Conservation (phyloP, 306 rosid species). For the Trifolium pratense region DNA sequence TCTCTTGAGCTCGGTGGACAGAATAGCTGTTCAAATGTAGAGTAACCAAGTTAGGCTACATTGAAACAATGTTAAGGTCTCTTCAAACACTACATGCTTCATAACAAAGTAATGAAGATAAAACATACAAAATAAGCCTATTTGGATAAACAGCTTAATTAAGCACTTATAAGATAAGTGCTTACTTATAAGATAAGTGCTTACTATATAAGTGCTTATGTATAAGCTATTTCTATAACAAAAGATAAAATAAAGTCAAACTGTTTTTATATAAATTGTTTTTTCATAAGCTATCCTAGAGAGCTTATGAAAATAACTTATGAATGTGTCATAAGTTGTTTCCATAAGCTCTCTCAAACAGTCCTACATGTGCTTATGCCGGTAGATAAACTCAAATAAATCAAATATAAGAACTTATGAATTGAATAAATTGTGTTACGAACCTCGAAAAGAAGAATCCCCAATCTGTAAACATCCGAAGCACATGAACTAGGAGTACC, state of each 20-base stretch:
- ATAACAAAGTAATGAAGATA: constrained; percentile 3
- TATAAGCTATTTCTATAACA: background rate
- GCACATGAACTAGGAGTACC: constrained; percentile 73
- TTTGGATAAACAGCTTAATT: background rate
- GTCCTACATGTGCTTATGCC: background rate
- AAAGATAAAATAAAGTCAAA: background rate
- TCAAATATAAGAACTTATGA: constrained; percentile 36
- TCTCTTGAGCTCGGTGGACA: constrained; percentile 87
- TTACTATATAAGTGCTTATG: too few species aligned
- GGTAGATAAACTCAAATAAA: background rate
- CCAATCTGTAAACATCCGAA: constrained; percentile 85
- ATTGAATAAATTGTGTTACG: constrained; percentile 35
- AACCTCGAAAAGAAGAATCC: constrained; percentile 96
- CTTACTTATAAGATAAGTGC: background rate
- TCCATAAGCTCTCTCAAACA: background rate
- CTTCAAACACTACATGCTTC: constrained; percentile 31
- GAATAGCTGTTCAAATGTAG: constrained; percentile 74
- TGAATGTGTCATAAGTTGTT: background rate
- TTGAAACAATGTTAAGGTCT: constrained; percentile 19
- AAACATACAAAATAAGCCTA: background rate
- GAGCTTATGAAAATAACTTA: background rate
- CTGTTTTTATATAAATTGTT: background rate
- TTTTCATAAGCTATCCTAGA: background rate
- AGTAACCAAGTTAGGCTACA: constrained; percentile 47
- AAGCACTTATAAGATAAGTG: background rate